A percentile compares a stretch with the other conserved stretches of the same genome.
Conservation (phyloP, 208 protist genomes). For the Trypanosomatidae sp. region DNA sequence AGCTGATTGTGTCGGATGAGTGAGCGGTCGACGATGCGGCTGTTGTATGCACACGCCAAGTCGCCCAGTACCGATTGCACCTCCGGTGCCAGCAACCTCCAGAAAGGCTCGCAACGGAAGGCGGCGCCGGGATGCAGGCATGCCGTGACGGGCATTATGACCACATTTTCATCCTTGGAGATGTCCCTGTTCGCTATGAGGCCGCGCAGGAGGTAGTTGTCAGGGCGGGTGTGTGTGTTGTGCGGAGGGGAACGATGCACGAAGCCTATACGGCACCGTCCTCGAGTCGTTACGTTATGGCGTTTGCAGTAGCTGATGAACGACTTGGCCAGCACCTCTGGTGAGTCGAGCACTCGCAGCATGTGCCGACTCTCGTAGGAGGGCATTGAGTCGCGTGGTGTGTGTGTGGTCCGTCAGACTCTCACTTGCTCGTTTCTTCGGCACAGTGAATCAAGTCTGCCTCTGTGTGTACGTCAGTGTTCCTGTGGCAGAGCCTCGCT, state of each 20-base stretch:
- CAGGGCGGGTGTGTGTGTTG: not conserved
- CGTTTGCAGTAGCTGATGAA: conserved; percentile 69
- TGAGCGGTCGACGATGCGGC: conserved; percentile 55
- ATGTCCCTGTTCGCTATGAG: conserved; percentile 82
- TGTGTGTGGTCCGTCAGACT: not conserved
- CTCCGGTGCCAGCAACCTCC: conserved; percentile 39
- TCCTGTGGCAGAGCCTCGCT: not conserved
- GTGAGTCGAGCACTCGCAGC: conserved; percentile 53
- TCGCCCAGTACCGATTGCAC: conserved; percentile 15
- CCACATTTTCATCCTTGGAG: conserved; percentile 68
- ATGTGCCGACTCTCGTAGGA: conserved; percentile 67
- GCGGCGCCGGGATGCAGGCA: conserved; percentile 59
- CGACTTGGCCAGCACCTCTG: conserved; percentile 38
- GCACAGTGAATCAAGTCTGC: not conserved
- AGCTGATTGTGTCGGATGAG: conserved; percentile 83
- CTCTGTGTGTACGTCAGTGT: not conserved
- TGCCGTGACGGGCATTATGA: conserved; percentile 65
- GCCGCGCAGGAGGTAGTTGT: conserved; percentile 40
- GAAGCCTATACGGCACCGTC: conserved; percentile 62
- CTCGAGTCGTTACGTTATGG: conserved; percentile 61
- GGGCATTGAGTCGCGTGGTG: conserved; percentile 31
- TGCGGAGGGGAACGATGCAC: conserved; percentile 28
- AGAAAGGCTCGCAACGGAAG: conserved; percentile 43
- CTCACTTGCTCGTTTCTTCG: not conserved
- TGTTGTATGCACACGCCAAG: conserved; percentile 37